Percentiles rank a stretch among this genome's conserved stretches.
Evolutionary conservation across 352 stramenopile species (phyloP).

Genomic region (Pythium aristosporum): DNA sequence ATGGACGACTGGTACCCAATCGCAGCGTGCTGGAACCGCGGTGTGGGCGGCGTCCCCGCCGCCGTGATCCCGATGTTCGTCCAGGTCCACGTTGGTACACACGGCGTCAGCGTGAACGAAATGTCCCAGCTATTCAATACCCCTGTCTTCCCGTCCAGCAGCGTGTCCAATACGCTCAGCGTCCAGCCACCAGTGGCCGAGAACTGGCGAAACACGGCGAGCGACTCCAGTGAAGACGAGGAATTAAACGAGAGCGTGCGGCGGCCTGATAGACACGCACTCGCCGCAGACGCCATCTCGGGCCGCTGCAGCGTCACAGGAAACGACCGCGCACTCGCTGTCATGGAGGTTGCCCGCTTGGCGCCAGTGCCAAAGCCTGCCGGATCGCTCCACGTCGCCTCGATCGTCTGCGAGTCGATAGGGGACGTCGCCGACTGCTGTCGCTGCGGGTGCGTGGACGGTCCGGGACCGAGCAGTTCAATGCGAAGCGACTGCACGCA

Average conservation of each 20-base stretch:
- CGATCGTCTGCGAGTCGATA: slow-evolving; percentile 31
- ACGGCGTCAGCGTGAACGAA: slow-evolving; percentile 49
- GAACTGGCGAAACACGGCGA: slow-evolving; percentile 59
- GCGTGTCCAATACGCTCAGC: slow-evolving; percentile 46
- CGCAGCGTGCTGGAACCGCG: slow-evolving; percentile 60
- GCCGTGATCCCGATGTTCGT: slow-evolving; percentile 32
- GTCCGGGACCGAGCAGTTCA: slow-evolving; percentile 59
- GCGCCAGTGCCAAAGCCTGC: slow-evolving; percentile 29
- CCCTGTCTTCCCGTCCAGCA: slow-evolving; percentile 39
- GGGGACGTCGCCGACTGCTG: slow-evolving; percentile 46
- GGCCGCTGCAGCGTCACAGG: slow-evolving; percentile 48
- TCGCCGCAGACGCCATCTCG: slow-evolving; percentile 34
- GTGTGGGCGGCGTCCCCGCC: slow-evolving; percentile 37
- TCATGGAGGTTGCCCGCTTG: slow-evolving; percentile 34
- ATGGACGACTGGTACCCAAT: slow-evolving; percentile 58
- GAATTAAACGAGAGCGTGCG: slow-evolving; percentile 38
- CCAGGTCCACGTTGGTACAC: slow-evolving; percentile 57
- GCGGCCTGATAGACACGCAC: slow-evolving; percentile 27
- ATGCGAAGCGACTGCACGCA: slow-evolving; percentile 54
- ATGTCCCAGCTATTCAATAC: slow-evolving; percentile 55
- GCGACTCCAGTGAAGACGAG: slow-evolving; percentile 35
- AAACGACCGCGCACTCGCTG: slow-evolving; percentile 42
- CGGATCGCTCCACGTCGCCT: slow-evolving; percentile 48
- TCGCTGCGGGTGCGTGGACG: slow-evolving; percentile 48
- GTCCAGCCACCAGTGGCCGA: slow-evolving; percentile 58